Evolutionary conservation across 2,329 filamentous ascomycete genomes (phyloP).

Genomic region (Fusarium chaquense): DNA sequence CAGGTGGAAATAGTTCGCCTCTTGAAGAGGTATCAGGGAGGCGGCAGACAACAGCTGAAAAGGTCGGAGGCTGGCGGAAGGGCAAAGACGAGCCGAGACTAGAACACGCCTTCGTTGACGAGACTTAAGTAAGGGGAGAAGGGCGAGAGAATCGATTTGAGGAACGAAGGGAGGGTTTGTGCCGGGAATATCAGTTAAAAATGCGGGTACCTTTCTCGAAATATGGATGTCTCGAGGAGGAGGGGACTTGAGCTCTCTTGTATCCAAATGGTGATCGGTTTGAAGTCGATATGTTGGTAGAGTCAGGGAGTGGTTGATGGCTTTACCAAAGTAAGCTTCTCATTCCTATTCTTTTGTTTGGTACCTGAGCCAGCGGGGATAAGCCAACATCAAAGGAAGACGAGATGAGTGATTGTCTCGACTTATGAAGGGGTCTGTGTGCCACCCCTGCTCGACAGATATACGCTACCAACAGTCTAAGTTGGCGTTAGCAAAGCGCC

Average conservation of each 20-base stretch:
- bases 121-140: constrained; percentile 33
- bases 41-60: constrained; percentile 19
- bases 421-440: constrained; percentile 51
- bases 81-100: constrained; percentile 27
- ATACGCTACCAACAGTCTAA: constrained; percentile 46
- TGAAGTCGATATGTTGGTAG: constrained; percentile 40
- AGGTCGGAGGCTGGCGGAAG: constrained; percentile 26
- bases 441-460: constrained; percentile 47
- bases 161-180: constrained; percentile 45
- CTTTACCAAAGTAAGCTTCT: constrained; percentile 46
- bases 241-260: constrained; percentile 50
- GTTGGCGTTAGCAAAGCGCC: constrained; percentile 41
- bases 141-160: constrained; percentile 44
- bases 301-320: constrained; percentile 37
- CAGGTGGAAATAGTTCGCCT: constrained; percentile 37
- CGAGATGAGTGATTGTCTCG: constrained; percentile 51
- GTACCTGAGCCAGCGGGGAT: constrained; percentile 51
- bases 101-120: constrained; percentile 27
- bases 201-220: constrained; percentile 33
- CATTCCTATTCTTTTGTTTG: constrained; percentile 47
- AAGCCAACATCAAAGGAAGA: constrained; percentile 43
- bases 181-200: constrained; percentile 38
- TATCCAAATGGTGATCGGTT: constrained; percentile 45
- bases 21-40: constrained; percentile 43
- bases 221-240: constrained; percentile 43